Evolutionary conservation across 352 stramenopile genomes (phyloP).

Genomic region (Globisporangium paroecandrum): DNA sequence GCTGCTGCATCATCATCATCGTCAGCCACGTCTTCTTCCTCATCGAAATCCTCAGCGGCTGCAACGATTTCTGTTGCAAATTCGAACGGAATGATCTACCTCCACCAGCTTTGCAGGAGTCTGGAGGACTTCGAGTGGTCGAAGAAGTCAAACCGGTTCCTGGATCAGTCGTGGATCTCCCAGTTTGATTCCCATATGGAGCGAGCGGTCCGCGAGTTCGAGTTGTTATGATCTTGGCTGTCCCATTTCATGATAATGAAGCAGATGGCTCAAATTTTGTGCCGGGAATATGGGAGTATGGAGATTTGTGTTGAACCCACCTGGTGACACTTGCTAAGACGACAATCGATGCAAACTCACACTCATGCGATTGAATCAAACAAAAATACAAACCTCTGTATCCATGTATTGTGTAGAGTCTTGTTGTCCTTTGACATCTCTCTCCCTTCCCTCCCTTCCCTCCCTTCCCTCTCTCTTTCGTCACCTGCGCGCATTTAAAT

Average conservation of each 20-base stretch:
- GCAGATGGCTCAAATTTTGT: background rate
- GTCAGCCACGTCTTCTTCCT: background rate
- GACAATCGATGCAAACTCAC: background rate
- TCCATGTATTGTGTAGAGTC: slow-evolving; percentile 8
- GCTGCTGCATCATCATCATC: background rate
- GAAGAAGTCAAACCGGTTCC: slow-evolving; percentile 73
- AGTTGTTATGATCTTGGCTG: slow-evolving; percentile 40
- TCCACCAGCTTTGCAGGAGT: slow-evolving; percentile 45
- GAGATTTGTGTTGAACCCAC: background rate
- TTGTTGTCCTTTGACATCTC: background rate
- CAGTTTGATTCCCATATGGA: slow-evolving; percentile 85
- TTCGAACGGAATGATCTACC: slow-evolving; percentile 27
- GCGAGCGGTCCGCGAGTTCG: slow-evolving; percentile 60
- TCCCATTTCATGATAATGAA: background rate
- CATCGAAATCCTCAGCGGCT: background rate
- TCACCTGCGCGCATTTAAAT: slow-evolving; percentile 9
- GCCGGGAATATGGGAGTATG: background rate
- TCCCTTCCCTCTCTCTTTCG: background rate
- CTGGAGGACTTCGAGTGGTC: slow-evolving; percentile 62
- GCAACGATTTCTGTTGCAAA: slow-evolving; percentile 1
- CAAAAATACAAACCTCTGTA: slow-evolving; percentile 15
- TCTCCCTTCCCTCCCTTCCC: background rate
- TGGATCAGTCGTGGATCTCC: slow-evolving; percentile 71
- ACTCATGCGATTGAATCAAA: background rate
- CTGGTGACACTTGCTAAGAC: background rate